phyloP scores from a whole-genome alignment of 2,329 filamentous ascomycete genomes.

The Endoconidiophora polonica region DNA sequence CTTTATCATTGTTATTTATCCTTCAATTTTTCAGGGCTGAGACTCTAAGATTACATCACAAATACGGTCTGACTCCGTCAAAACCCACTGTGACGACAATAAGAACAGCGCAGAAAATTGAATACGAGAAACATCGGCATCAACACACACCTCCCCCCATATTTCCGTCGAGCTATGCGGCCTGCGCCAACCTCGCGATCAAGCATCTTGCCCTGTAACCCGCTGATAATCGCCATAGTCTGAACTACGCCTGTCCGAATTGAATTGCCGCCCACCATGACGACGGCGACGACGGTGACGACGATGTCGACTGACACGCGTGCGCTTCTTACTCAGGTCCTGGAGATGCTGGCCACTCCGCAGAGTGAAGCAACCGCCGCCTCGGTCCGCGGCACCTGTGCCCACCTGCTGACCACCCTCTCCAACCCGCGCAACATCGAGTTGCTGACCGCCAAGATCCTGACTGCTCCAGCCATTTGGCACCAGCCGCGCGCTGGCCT shows the following conservation, averaged over 20 bases:
- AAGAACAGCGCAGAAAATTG: too few relatives aligned
- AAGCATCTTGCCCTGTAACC: neutral
- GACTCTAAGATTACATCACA: too few relatives aligned
- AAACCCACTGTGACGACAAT: too few relatives aligned
- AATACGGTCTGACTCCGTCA: too few relatives aligned
- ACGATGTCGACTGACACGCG: slow-evolving; percentile 26
- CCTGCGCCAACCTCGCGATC: neutral
- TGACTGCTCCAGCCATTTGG: slow-evolving; percentile 59
- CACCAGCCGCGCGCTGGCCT: slow-evolving; percentile 37
- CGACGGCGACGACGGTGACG: slow-evolving; percentile 22
- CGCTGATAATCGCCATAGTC: neutral
- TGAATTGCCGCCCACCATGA: slow-evolving; percentile 29
- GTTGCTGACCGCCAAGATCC: slow-evolving; percentile 54
- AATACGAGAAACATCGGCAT: too few relatives aligned
- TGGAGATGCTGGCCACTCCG: slow-evolving; percentile 40
- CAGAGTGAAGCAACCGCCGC: slow-evolving; percentile 34
- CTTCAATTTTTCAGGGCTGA: too few relatives aligned
- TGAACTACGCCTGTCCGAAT: neutral
- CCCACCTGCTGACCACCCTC: slow-evolving; percentile 49
- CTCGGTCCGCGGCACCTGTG: slow-evolving; percentile 47
- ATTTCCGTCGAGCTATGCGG: too few relatives aligned
- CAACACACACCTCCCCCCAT: too few relatives aligned
- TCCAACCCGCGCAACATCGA: slow-evolving; percentile 61
- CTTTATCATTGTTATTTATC: too few relatives aligned
- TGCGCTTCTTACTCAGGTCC: slow-evolving; percentile 43